Evolutionary conservation across 345 rosid genomes (phyloP).

Genomic region (Adansonia digitata): DNA sequence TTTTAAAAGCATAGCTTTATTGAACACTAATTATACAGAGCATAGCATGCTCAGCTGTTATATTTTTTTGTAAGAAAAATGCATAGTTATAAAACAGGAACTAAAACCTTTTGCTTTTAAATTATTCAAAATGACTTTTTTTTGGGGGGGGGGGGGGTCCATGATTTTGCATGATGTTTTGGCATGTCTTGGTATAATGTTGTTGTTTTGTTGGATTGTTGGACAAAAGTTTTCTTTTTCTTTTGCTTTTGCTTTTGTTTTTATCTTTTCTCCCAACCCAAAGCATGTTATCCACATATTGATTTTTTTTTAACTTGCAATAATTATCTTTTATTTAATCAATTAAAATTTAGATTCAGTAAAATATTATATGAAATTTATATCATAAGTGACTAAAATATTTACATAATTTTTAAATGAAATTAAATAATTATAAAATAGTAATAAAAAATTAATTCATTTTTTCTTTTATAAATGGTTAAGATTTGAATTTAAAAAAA

Average conservation of each 20-base stretch:
- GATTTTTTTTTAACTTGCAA: not conserved
- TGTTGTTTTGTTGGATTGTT: slow-evolving; percentile 11
- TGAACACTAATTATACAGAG: not conserved
- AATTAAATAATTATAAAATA: too few relatives aligned
- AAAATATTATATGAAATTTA: too few relatives aligned
- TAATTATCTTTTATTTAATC: too few relatives aligned
- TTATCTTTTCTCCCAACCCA: not conserved
- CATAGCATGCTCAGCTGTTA: not conserved
- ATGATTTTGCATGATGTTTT: slow-evolving; percentile 14
- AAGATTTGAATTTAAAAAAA: too few relatives aligned
- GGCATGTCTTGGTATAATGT: not conserved
- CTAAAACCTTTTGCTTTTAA: not conserved
- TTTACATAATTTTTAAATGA: too few relatives aligned
- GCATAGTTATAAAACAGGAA: not conserved
- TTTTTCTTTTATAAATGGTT: too few relatives aligned
- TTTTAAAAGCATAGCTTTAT: not conserved
- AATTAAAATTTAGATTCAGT: too few relatives aligned
- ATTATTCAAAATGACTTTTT: not conserved
- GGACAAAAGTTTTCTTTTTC: slow-evolving; percentile 12
- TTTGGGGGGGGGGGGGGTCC: too few relatives aligned
- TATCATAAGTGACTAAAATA: too few relatives aligned
- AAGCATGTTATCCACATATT: not conserved
- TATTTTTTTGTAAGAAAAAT: not conserved
- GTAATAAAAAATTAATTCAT: too few relatives aligned
- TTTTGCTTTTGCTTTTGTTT: slow-evolving; percentile 18